Base-by-base conservation (phyloP, 176 grass and related monocot genomes). In the Phoenix dactylifera region DNA sequence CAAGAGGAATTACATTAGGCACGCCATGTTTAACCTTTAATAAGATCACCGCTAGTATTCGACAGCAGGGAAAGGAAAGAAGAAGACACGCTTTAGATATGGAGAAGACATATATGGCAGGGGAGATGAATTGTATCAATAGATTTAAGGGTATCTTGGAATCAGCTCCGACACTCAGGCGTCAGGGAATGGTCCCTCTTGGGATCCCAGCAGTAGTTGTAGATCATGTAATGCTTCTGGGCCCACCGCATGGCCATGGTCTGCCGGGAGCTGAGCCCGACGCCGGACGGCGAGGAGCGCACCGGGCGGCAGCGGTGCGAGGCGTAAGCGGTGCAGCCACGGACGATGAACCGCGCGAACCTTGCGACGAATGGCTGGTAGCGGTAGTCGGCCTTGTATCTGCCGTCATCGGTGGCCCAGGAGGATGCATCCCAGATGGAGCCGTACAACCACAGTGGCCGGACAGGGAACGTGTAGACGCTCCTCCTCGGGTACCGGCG, bases 351-450 rank as follows among this genome's bases (percentile, higher is more conserved):
- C 16, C 23, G 22, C 22, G 16, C 28, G 63, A 65, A 65, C 63
- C 49, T 15, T 6, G 63, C 63, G 15, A 65, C 49, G 23, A 65
- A 65, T 6, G 63, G 63, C 49, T 65, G 63, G n/a, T 65, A 65
- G 23, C 63, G 63, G 23, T 65, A 65, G 63, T 65, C 63, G 16
- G 63, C 63, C 20, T 52, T 52, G 63, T 65, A 65, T 50, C 52
- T 65, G 49, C 63, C 63, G 49, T 65, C 63, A 19, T 65, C 63
- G 1, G 63, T 65, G n/a, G 63, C 63, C 63, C 63, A 65, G 10
- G 63, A 65, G 2, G 63, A 65, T 4, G 63, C 63, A 3, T 65
- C 63, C 63, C 63, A 65, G n/a, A 65, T 65, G 0, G 63, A 65
- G 49, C 63, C 63, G 49, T 65, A 65, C 49, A 65, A 19, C 63